These are phyloP conservation scores for Populus trichocarpa DNA, from an alignment of 441 rosid genomes.

Conservation along the genomic window DNA sequence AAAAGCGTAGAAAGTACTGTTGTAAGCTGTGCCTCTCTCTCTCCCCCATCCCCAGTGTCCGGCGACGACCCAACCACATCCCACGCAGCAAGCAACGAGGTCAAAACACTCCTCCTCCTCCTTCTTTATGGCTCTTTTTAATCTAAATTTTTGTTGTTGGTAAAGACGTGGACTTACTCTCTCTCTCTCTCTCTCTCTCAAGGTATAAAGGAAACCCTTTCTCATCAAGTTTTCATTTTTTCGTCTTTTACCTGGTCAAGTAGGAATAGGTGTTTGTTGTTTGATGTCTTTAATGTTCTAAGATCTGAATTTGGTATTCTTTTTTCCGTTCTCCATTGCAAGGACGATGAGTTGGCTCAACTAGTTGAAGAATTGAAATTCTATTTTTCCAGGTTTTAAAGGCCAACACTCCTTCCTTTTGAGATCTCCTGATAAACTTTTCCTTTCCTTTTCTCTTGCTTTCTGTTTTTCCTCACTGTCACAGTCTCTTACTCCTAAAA, in stretches of 20 bases:
- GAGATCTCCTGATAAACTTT: not conserved
- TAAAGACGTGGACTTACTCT: not conserved
- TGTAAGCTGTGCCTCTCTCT: not conserved
- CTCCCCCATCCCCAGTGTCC: constrained; percentile 10
- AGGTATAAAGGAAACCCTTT: not conserved
- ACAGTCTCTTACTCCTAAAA: not conserved
- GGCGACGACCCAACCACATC: not conserved
- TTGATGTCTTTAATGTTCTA: not conserved
- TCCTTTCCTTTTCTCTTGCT: not conserved
- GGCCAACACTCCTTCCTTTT: not conserved
- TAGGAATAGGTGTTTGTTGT: not conserved
- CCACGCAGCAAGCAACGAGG: not conserved
- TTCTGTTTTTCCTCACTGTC: not conserved
- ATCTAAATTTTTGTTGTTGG: constrained; percentile 1
- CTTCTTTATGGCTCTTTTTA: not conserved
- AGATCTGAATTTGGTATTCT: not conserved
- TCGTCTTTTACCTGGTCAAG: not conserved
- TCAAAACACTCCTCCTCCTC: not conserved
- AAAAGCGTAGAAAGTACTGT: not conserved
- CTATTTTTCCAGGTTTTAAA: not conserved
- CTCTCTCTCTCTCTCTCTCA: not conserved
- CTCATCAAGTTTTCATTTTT: not conserved
- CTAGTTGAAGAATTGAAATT: not conserved
- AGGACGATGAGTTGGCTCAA: not conserved
- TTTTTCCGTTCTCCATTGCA: not conserved